phyloP scores from a whole-genome alignment of 1,284 basidiomycete species.

The Cronartium ribicola region DNA sequence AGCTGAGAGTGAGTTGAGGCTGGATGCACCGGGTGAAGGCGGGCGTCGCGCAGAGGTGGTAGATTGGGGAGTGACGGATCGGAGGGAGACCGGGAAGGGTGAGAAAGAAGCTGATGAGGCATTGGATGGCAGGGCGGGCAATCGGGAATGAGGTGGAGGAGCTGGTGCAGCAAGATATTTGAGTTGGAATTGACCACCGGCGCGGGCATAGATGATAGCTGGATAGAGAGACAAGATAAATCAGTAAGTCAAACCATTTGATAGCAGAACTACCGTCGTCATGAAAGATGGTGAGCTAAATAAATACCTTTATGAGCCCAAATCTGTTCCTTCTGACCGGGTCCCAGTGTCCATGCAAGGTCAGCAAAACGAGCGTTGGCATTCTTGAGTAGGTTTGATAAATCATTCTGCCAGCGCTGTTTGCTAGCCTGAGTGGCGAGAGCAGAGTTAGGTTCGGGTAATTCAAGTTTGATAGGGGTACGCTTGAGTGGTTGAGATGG shows the following conservation, averaged over 20 bases:
- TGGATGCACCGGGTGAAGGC: constrained; percentile 14
- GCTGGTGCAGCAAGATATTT: constrained; percentile 37
- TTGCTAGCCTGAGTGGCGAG: constrained; percentile 21
- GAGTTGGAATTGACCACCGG: constrained; percentile 40
- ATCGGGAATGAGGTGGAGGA: constrained; percentile 33
- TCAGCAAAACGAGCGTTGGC: constrained; percentile 85
- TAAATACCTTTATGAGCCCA: constrained; percentile 81
- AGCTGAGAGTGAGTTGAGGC: constrained; percentile 37
- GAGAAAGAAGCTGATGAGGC: constrained; percentile 24
- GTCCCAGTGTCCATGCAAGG: constrained; percentile 66
- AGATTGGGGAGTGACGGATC: constrained; percentile 36
- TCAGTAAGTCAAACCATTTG: background rate
- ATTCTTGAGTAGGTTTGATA: constrained; percentile 67
- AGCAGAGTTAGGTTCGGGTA: constrained; percentile 8
- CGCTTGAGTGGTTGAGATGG: constrained; percentile 26
- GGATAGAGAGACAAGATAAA: background rate
- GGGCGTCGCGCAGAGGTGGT: constrained; percentile 18
- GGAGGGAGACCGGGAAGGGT: background rate
- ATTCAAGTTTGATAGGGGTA: constrained; percentile 16
- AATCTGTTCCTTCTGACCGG: constrained; percentile 50
- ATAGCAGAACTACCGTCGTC: background rate
- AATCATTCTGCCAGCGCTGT: constrained; percentile 54
- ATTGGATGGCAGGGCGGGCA: constrained; percentile 18
- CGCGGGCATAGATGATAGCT: constrained; percentile 41
- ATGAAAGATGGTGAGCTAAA: constrained; percentile 9